Evolutionary conservation across 2,329 filamentous ascomycete genomes (phyloP).

Genomic region (Teratosphaeria viscida): DNA sequence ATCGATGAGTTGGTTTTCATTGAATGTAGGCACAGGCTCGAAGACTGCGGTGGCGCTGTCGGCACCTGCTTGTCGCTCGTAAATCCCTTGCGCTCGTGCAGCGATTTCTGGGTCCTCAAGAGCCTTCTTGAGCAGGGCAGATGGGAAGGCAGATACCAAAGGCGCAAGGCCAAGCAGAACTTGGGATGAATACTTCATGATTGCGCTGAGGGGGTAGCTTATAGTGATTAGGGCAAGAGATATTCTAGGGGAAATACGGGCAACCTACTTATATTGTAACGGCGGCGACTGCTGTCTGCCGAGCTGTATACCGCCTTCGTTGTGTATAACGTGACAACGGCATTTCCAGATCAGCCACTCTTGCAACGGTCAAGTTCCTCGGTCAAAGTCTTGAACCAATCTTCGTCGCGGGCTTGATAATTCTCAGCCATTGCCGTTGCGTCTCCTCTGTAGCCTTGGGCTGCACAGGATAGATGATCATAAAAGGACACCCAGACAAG

Average conservation of each 20-base stretch:
- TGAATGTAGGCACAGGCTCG: conserved; percentile 16
- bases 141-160: conserved; percentile 5
- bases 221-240: not conserved
- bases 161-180: not conserved
- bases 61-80: conserved; percentile 10
- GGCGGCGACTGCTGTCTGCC: not conserved
- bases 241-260: not conserved
- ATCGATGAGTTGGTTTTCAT: conserved; percentile 19
- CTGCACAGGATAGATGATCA: not conserved
- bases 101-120: conserved; percentile 2
- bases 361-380: not conserved
- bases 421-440: not conserved
- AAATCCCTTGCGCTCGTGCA: conserved; percentile 4
- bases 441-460: not conserved
- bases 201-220: not conserved
- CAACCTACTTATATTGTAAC: not conserved
- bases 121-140: conserved; percentile 2
- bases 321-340: not conserved
- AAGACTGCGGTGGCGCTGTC: conserved; percentile 12
- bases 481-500: not conserved
- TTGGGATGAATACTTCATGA: not conserved
- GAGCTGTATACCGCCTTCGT: not conserved
- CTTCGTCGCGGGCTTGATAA: not conserved
- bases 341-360: not conserved
- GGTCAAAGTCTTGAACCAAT: not conserved